These are phyloP conservation scores for Rossbeevera mucosa DNA, from an alignment of 768 basidiomycete genomes.

Conservation along the genomic window DNA sequence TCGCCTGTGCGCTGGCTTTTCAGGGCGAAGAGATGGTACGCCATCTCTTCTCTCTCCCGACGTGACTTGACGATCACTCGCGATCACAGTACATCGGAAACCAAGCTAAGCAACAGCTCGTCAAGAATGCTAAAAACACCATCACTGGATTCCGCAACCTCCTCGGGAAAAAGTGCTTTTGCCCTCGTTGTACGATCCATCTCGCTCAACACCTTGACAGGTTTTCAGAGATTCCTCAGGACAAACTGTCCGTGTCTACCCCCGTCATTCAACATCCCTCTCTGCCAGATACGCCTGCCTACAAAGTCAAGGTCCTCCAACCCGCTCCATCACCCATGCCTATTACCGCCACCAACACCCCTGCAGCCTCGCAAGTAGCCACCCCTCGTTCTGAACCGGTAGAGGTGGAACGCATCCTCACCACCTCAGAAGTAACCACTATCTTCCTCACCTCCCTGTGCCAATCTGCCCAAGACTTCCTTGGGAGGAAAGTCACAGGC, in stretches of 20 bases:
- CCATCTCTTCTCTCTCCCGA: constrained; percentile 13
- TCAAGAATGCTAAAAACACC: constrained; percentile 92
- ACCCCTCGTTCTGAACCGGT: constrained; percentile 74
- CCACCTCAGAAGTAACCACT: constrained; percentile 76
- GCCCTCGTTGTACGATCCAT: not conserved
- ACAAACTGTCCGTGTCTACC: constrained; percentile 51
- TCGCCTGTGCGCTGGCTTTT: constrained; percentile 90
- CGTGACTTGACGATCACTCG: constrained; percentile 1
- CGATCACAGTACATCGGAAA: constrained; percentile 85
- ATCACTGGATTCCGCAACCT: constrained; percentile 94
- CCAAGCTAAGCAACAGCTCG: constrained; percentile 88
- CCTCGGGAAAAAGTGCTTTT: constrained; percentile 81
- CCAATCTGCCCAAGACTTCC: constrained; percentile 85
- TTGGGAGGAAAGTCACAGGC: constrained; percentile 72
- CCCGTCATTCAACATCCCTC: constrained; percentile 76
- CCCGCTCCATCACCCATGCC: constrained; percentile 70
- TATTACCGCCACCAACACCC: constrained; percentile 52
- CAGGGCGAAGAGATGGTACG: constrained; percentile 86
- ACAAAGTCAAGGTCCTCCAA: constrained; percentile 77
- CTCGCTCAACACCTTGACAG: constrained; percentile 34
- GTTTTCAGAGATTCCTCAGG: constrained; percentile 69
- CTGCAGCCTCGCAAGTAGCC: constrained; percentile 59
- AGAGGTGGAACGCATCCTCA: constrained; percentile 63
- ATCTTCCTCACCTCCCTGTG: constrained; percentile 84
- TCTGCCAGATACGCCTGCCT: constrained; percentile 67